Conservation (phyloP, 805 yeast species). For the Ogataea kodamae region DNA sequence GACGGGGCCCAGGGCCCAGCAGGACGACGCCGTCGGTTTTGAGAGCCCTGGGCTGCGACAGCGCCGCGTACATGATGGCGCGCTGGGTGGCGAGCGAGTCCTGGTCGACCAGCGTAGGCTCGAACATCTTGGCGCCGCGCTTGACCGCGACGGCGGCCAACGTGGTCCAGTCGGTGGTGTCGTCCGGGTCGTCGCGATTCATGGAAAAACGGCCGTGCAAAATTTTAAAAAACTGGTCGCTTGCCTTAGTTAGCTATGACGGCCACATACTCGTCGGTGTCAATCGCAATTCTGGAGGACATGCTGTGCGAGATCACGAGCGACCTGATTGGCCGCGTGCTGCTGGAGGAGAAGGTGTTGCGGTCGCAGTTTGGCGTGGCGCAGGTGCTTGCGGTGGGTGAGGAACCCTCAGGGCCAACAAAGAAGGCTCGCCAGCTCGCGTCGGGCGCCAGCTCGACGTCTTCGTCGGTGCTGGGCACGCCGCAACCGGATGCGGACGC, state of each 20-base stretch:
- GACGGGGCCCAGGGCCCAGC: constrained; percentile 19
- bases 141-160: constrained; percentile 36
- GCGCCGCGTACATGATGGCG: constrained; percentile 69
- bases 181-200: constrained; percentile 31
- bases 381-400: constrained; percentile 25
- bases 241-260: constrained; percentile 5
- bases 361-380: constrained; percentile 30
- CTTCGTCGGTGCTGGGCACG: constrained; percentile 21
- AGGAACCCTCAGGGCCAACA: constrained; percentile 10
- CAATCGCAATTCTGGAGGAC: constrained; percentile 31
- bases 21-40: constrained; percentile 24
- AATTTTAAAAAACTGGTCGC: no score
- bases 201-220: no score
- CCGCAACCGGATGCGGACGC: constrained; percentile 21
- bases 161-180: constrained; percentile 52
- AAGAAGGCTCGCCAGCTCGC: constrained; percentile 13
- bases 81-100: constrained; percentile 48
- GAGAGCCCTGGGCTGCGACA: constrained; percentile 48
- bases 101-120: constrained; percentile 43
- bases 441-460: constrained; percentile 13
- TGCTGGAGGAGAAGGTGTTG: constrained; percentile 31
- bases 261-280: constrained; percentile 31
- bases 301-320: constrained; percentile 35
- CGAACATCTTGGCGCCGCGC: constrained; percentile 83
- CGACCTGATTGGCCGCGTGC: constrained; percentile 29